Evolutionary conservation across 1,139 yeast genomes (phyloP).

Genomic region (Diutina ranongensis): DNA sequence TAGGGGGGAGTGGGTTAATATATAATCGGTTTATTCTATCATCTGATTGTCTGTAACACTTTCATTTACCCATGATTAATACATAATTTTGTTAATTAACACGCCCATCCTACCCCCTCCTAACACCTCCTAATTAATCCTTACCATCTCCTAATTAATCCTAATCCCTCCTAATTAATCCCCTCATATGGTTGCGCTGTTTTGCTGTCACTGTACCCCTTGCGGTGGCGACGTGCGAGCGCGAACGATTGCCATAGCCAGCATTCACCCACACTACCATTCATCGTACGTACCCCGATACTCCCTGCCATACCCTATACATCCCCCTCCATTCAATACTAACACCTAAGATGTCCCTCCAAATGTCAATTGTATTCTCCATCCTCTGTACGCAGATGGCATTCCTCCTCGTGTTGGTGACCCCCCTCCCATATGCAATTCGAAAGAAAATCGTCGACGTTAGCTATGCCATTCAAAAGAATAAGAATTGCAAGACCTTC

Average conservation of each 20-base stretch:
- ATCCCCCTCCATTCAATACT: not conserved
- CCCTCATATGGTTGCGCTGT: not conserved
- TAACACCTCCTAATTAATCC: too few relatives aligned
- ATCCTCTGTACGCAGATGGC: slow-evolving; percentile 45
- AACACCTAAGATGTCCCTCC: slow-evolving; percentile 25
- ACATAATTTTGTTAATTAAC: too few relatives aligned
- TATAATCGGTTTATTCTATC: too few relatives aligned
- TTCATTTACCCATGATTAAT: too few relatives aligned
- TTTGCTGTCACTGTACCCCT: not conserved
- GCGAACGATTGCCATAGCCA: too few relatives aligned
- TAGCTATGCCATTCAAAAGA: slow-evolving; percentile 21
- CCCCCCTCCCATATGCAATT: slow-evolving; percentile 52
- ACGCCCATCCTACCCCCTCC: too few relatives aligned
- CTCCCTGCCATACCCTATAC: too few relatives aligned
- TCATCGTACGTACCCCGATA: too few relatives aligned
- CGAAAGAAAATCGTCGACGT: slow-evolving; percentile 34
- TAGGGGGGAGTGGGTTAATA: too few relatives aligned
- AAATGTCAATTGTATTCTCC: slow-evolving; percentile 32
- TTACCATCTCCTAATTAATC: too few relatives aligned
- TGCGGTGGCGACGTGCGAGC: not conserved
- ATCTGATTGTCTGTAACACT: too few relatives aligned
- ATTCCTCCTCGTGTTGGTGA: slow-evolving; percentile 36
- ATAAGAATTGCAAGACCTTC: slow-evolving; percentile 39
- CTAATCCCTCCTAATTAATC: not conserved
- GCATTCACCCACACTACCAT: too few relatives aligned